phyloP scores from a whole-genome alignment of 495 filamentous ascomycete species.

The Astrothelium subdiscretum region DNA sequence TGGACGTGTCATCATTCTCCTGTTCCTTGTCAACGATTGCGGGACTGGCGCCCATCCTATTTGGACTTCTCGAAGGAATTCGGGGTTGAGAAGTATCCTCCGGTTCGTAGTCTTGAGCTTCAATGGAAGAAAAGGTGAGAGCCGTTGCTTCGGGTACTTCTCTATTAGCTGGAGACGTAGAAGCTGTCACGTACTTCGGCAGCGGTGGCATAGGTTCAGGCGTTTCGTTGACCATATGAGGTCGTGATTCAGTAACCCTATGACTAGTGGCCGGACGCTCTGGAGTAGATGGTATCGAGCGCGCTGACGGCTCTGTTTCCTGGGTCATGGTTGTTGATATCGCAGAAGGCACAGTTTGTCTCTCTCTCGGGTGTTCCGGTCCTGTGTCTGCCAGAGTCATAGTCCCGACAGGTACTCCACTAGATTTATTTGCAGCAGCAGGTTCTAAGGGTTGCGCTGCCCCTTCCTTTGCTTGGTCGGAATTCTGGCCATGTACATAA shows the following conservation, averaged over 20 bases:
- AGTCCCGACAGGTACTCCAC: not conserved
- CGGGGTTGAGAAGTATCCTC: not conserved
- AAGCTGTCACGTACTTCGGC: not conserved
- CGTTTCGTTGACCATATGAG: not conserved
- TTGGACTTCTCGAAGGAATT: not conserved
- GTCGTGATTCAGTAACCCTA: not conserved
- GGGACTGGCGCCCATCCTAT: not conserved
- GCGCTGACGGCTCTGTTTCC: slow-evolving; percentile 11
- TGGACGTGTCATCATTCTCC: not conserved
- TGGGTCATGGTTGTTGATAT: slow-evolving; percentile 8
- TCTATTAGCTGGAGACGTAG: not conserved
- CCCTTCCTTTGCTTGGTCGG: not conserved
- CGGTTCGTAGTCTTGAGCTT: slow-evolving; percentile 14
- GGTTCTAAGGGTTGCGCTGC: not conserved
- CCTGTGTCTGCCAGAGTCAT: not conserved
- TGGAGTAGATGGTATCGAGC: not conserved
- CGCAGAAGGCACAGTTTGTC: not conserved
- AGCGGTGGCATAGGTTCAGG: slow-evolving; percentile 1
- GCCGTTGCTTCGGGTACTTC: not conserved
- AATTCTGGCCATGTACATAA: not conserved
- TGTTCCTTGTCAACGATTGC: not conserved
- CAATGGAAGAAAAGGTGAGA: slow-evolving; percentile 24
- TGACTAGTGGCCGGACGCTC: not conserved
- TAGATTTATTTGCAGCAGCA: not conserved
- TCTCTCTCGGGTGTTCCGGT: not conserved